phyloP scores from a whole-genome alignment of 768 basidiomycete genomes.

The Asterophora lycoperdoides region DNA sequence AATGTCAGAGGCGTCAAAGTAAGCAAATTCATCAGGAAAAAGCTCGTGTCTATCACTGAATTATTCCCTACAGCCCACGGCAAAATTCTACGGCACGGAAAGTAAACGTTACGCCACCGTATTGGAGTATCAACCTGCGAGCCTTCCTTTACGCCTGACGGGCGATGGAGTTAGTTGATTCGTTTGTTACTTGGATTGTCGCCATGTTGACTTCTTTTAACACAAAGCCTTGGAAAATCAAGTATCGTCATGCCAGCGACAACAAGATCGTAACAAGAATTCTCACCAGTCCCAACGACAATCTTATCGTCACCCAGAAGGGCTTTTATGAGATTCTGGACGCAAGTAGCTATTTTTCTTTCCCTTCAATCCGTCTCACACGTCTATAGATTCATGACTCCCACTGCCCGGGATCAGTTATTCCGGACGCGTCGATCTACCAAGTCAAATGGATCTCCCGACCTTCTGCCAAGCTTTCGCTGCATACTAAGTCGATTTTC shows the following conservation, averaged over 20 bases:
- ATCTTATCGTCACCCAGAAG: slow-evolving; percentile 66
- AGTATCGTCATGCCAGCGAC: slow-evolving; percentile 56
- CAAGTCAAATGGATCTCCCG: slow-evolving; percentile 75
- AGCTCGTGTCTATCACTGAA: not conserved
- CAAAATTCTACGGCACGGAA: slow-evolving; percentile 72
- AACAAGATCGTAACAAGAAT: slow-evolving; percentile 36
- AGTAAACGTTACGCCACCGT: slow-evolving; percentile 56
- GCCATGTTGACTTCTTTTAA: slow-evolving; percentile 3
- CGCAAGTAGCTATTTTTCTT: slow-evolving; percentile 35
- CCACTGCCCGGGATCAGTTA: slow-evolving; percentile 77
- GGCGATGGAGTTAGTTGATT: slow-evolving; percentile 73
- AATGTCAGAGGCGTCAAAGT: slow-evolving; percentile 83
- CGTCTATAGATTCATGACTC: slow-evolving; percentile 69
- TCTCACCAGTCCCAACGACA: slow-evolving; percentile 62
- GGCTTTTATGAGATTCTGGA: slow-evolving; percentile 73
- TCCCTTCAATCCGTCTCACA: slow-evolving; percentile 2
- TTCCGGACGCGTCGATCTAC: slow-evolving; percentile 57
- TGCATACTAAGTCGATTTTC: slow-evolving; percentile 50
- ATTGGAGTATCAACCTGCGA: slow-evolving; percentile 68
- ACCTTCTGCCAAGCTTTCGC: slow-evolving; percentile 68
- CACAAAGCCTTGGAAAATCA: slow-evolving; percentile 80
- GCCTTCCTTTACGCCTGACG: slow-evolving; percentile 79
- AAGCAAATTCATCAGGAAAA: slow-evolving; percentile 33
- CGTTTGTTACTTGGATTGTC: not conserved
- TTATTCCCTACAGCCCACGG: slow-evolving; percentile 61